Base-by-base conservation (phyloP, 140 eudicot genomes). In the Oenanthe javanica region DNA sequence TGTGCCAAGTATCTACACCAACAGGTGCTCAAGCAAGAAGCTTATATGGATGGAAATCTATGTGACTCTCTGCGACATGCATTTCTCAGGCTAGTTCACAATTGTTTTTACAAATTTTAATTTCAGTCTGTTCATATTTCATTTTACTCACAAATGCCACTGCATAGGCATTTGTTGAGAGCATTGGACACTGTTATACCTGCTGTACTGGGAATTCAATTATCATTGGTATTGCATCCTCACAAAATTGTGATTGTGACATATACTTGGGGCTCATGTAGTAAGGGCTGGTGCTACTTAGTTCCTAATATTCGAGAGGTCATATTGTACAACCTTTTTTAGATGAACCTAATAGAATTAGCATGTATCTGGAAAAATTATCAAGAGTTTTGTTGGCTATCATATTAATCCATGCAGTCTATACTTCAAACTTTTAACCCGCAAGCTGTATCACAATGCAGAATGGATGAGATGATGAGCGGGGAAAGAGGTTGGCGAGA, bases 391-490 rank as follows among this genome's bases (percentile, higher is more conserved):
- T 75, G 15, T 23, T 23, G 23, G 36, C 49, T 73, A 18, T 66
- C 43, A 27, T 66, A 66, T 66, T 2, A 11, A 63, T 25, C 1
- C 71, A 63, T 63, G 38, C 40, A 21, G 12, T 7, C 23, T 18
- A 59, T 59, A 59, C 67, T 21, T 59, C 12, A 59, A 21, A 19
- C 27, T 21, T 59, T 59, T 59, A 7, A 59, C 31, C 4, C 67
- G 21, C 31, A 21, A 7, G 4, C 69, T 78, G n/a, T 61, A 50
- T 79, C 61, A 42, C 74, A 43, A 69, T 85, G 89, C 90, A 94
- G 99, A 89, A 92, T 94, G 99, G 99, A 94, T 76, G 97, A 92
- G 85, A 92, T 92, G 97, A 94, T 94, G 97, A 76, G 93, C 38
- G 97, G 93, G 49, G 96, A 89, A 82, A 92, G 92, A 81, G 97